Evolutionary conservation across 2,329 filamentous ascomycete species (phyloP), one percentile per base, ranked within the genome.

Genomic region (Fusarium brevicatenulatum): DNA sequence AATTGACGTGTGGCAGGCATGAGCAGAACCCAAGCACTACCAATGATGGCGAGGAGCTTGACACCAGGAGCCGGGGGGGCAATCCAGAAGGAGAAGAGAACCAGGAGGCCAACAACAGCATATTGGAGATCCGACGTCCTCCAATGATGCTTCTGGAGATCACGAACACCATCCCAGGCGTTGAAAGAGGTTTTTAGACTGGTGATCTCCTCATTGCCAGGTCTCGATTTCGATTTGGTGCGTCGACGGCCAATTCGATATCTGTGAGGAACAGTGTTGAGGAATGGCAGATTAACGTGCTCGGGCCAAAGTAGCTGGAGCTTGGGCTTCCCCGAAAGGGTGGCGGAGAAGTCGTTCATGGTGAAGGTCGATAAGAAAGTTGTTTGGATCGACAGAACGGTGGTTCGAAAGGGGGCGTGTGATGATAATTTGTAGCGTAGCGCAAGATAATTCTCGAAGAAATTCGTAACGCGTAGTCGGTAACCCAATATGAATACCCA

Each of bases 1-100:
- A 98, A 97, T 81, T 98, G 95, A 72, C 94, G 89, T 7, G 95
- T 97, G 56, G 94, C 88, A 11, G 95, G 95, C 82, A 97, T 89
- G 49, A 95, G 85, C 43, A 97, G 85, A 37, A 95, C 90, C 74
- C 90, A 85, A 67, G 92, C 85, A 69, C 95, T 87, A 59, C 90
- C 85, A 4, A 91, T 87, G 19, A 94, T 88, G 46, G 92, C 89
- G 53, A 91, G 87, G 4, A 92, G 91, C 87, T 97, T 98, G 72
- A 92, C 84, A 62, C 95, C 82, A 1, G 94, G 92, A 3, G 94
- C 94, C 1, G 94, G 88, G 72, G 95, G 92, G 70, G 95, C 94
- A 72, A 98, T 91, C 77, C 88, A 92, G 69, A 98, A 87, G 59
- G 92, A 94, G 84, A 97, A 97, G 76, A 97, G 90, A 75, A 90